These are phyloP conservation scores for Leishmania gerbilli DNA, from an alignment of 208 protist genomes.

Conservation along the genomic window DNA sequence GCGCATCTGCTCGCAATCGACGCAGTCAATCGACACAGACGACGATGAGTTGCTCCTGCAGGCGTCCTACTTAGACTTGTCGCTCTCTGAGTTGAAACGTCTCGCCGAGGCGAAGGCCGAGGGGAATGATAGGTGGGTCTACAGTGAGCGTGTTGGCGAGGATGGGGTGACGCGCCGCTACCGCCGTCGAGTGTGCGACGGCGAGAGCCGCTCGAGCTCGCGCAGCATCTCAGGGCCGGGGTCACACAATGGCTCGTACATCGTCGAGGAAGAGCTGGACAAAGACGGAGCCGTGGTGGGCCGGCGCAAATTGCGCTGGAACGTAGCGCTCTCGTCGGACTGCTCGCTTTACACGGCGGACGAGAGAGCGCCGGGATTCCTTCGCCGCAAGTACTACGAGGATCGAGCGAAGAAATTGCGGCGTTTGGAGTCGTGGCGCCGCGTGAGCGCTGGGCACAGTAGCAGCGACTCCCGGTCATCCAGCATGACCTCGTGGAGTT, in stretches of 20 bases:
- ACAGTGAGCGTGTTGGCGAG: slow-evolving; percentile 32
- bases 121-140: slow-evolving; percentile 34
- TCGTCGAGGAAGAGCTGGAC: slow-evolving; percentile 63
- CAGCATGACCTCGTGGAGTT: slow-evolving; percentile 40
- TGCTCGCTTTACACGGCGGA: slow-evolving; percentile 28
- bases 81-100: slow-evolving; percentile 14
- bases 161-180: slow-evolving; percentile 35
- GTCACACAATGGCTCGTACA: slow-evolving; percentile 16
- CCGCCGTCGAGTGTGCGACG: slow-evolving; percentile 16
- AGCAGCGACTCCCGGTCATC: slow-evolving; percentile 20
- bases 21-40: not conserved
- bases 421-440: slow-evolving; percentile 30
- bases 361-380: slow-evolving; percentile 10
- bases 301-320: slow-evolving; percentile 25
- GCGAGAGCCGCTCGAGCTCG: not conserved
- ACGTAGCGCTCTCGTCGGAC: slow-evolving; percentile 6
- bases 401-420: slow-evolving; percentile 34
- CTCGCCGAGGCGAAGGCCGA: slow-evolving; percentile 14
- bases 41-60: slow-evolving; percentile 3
- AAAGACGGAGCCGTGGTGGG: slow-evolving; percentile 35
- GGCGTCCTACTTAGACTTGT: slow-evolving; percentile 16
- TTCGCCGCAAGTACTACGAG: slow-evolving; percentile 29
- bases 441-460: slow-evolving; percentile 14
- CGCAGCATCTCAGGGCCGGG: not conserved
- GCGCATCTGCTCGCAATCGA: not conserved